These are phyloP conservation scores for Claviceps africana DNA, from an alignment of 2,329 filamentous ascomycete species.

Conservation along the genomic window DNA sequence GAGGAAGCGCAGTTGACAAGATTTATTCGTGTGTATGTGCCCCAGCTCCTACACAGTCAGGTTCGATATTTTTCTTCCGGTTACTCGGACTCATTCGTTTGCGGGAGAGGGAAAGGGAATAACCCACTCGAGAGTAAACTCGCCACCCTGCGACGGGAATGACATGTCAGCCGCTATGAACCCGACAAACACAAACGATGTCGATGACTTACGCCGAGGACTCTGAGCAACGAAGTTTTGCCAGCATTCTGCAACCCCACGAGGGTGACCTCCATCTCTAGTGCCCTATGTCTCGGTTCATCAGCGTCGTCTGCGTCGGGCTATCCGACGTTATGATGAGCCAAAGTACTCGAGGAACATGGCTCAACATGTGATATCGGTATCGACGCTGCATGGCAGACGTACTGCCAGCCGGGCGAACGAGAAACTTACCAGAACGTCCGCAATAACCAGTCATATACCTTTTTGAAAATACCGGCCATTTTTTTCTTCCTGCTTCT, in stretches of 20 bases:
- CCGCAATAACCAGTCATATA: constrained; percentile 97
- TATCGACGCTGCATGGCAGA: not conserved
- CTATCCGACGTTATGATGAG: not conserved
- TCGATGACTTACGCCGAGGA: constrained; percentile 66
- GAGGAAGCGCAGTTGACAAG: not conserved
- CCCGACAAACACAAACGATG: not conserved
- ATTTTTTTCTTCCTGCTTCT: constrained; percentile 31
- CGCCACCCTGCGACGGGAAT: constrained; percentile 56
- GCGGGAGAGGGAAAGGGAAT: not conserved
- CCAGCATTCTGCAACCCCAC: constrained; percentile 96
- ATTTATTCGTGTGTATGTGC: not conserved
- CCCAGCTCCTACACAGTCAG: not conserved
- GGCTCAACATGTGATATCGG: not conserved
- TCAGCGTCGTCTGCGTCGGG: constrained; percentile 8
- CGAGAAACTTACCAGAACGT: constrained; percentile 70
- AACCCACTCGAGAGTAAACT: constrained; percentile 95
- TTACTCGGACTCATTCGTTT: not conserved
- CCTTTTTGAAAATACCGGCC: constrained; percentile 80
- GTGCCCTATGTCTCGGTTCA: constrained; percentile 50
- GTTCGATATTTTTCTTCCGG: not conserved
- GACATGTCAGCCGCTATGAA: not conserved
- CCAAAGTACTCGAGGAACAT: not conserved
- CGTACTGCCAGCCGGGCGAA: not conserved
- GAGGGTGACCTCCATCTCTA: constrained; percentile 99
- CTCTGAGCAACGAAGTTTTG: constrained; percentile 87